Base-by-base conservation (phyloP, 139 green algal genomes). In the Chlorella sp. region DNA sequence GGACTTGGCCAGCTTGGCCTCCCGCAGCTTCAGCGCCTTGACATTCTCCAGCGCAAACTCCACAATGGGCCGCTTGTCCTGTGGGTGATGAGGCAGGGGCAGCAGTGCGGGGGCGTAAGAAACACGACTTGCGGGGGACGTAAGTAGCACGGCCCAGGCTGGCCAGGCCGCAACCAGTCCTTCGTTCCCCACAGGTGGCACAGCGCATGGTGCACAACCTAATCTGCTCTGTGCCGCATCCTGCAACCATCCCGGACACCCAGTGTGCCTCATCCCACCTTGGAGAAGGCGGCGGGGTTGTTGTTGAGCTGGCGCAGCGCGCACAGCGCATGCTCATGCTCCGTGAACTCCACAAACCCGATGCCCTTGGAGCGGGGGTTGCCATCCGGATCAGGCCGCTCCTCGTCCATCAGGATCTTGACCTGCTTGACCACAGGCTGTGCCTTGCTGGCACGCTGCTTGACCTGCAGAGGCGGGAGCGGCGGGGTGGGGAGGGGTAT, bases 241-340 rank as follows among this genome's bases (percentile, higher is more conserved):
- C n/a, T n/a, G n/a, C n/a, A n/a, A n/a, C n/a, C n/a, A n/a, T n/a
- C n/a, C n/a, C n/a, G n/a, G n/a, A 30, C 26, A 4, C 60, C 28
- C 28, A 39, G 11, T 12, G 3, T 41, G 13, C n/a, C n/a, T 23
- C n/a, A 6, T 4, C 68, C 1, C 67, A 88, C 78, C 57, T 85
- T 83, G 23, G n/a, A 38, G 56, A 85, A 88, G 32, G 74, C 21
- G 12, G 56, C 7, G 9, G 97, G 97, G 87, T 98, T 98, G 95
- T 99, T 99, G 93, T 99, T 99, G 60, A 99, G 90, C 86, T 97
- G 92, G 32, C 97, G 91, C 79, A 99, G 93, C 25, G 94, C 95
- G 56, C 89, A 94, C 34, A 99, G 88, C 1, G 97, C 96, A 72
- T 99, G 96, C 68, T 97, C 92, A 81, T 96, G 94, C 25, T 93